Percentiles rank a stretch among this genome's conserved stretches.
These are phyloP conservation scores for Monosporozyma servazzii DNA, from an alignment of 805 yeast species.

Conservation along the genomic window DNA sequence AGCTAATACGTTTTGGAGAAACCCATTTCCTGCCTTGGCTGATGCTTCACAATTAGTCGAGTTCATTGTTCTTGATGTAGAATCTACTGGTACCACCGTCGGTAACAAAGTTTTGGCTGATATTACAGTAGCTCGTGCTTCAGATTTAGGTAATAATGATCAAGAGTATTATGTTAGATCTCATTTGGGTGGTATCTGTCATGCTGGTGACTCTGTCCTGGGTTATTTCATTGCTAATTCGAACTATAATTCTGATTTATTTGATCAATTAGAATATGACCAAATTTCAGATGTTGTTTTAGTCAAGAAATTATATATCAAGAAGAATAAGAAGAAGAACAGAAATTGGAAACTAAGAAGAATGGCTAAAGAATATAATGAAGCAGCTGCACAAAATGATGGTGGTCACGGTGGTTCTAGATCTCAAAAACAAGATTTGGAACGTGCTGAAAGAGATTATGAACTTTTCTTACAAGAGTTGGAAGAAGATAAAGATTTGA, in stretches of 20 bases:
- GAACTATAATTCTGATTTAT: slow-evolving; percentile 80
- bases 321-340: slow-evolving; percentile 62
- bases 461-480: slow-evolving; percentile 92
- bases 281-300: slow-evolving; percentile 80
- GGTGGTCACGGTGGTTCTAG: slow-evolving; percentile 32
- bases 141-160: slow-evolving; percentile 83
- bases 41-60: slow-evolving; percentile 72
- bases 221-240: slow-evolving; percentile 83
- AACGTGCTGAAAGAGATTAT: slow-evolving; percentile 87
- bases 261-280: slow-evolving; percentile 57
- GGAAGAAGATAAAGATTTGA: slow-evolving; percentile 92
- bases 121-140: slow-evolving; percentile 82
- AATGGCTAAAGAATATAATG: slow-evolving; percentile 93
- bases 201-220: slow-evolving; percentile 94
- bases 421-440: slow-evolving; percentile 79
- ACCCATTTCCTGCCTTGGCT: slow-evolving; percentile 68
- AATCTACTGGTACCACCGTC: slow-evolving; percentile 69
- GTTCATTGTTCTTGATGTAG: slow-evolving; percentile 87
- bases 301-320: slow-evolving; percentile 79
- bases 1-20: slow-evolving; percentile 69
- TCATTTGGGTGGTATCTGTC: slow-evolving; percentile 87
- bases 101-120: slow-evolving; percentile 84
- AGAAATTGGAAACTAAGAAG: slow-evolving; percentile 91
- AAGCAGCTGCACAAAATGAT: slow-evolving; percentile 60
- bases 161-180: slow-evolving; percentile 75